Conservation (phyloP, 345 rosid species). For the Salix udensis region DNA sequence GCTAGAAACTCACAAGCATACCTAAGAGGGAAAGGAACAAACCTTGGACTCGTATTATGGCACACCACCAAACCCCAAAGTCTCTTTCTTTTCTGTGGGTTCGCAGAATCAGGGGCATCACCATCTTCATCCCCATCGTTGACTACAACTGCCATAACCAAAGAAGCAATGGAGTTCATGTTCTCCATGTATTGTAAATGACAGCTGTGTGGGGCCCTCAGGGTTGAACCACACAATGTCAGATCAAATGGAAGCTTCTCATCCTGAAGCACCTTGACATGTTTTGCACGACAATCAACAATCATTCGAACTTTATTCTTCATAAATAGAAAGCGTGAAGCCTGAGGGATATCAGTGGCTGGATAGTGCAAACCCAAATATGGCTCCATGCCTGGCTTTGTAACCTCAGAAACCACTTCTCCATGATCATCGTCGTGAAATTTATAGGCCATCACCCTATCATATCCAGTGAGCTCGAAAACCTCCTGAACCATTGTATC, state of each 20-base stretch:
- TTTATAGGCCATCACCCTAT: conserved; percentile 90
- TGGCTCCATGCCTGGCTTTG: conserved; percentile 87
- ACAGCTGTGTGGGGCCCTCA: conserved; percentile 90
- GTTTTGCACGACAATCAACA: conserved; percentile 87
- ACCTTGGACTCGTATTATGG: conserved; percentile 78
- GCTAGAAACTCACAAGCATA: conserved; percentile 95
- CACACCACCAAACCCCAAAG: conserved; percentile 97
- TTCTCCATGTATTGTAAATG: conserved; percentile 94
- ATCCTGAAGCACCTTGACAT: conserved; percentile 82
- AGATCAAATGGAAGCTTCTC: conserved; percentile 75
- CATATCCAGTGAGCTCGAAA: conserved; percentile 93
- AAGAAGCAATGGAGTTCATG: conserved; percentile 89
- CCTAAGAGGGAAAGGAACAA: conserved; percentile 93
- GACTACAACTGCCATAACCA: conserved; percentile 90
- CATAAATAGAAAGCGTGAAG: conserved; percentile 88
- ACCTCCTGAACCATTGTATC: conserved; percentile 93
- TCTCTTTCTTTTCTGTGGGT: conserved; percentile 72
- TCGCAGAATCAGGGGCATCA: conserved; percentile 38
- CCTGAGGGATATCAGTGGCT: conserved; percentile 96
- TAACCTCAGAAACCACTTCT: conserved; percentile 82
- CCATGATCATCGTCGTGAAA: conserved; percentile 99
- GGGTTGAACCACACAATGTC: conserved; percentile 88
- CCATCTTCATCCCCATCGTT: conserved; percentile 73
- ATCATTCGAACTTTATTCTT: conserved; percentile 96
- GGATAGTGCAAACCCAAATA: conserved; percentile 98